These are phyloP conservation scores for Neckera pumila DNA, from an alignment of 225 moss, liverwort and hornwort species.

Conservation along the genomic window DNA sequence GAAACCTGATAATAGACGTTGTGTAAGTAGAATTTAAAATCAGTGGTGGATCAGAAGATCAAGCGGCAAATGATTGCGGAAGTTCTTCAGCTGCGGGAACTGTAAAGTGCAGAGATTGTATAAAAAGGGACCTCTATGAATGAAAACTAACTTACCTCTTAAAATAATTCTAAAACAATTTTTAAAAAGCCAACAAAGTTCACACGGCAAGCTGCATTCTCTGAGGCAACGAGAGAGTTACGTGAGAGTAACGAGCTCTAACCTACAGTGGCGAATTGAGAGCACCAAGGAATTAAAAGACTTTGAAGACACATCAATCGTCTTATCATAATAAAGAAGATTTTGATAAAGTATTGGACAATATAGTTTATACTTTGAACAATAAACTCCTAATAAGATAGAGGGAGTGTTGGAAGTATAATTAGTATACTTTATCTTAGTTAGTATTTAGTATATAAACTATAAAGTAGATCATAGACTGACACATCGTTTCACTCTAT, in stretches of 20 bases:
- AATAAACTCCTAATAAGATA: too few species aligned
- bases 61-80: constrained; percentile 5
- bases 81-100: background rate
- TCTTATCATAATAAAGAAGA: too few species aligned
- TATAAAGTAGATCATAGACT: too few species aligned
- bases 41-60: constrained; percentile 56
- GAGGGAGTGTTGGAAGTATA: too few species aligned
- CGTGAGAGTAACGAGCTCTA: background rate
- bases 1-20: constrained; percentile 33
- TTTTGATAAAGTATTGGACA: too few species aligned
- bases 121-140: background rate
- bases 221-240: background rate
- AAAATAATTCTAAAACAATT: background rate
- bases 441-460: too few species aligned
- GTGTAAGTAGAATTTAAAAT: constrained; percentile 29
- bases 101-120: background rate
- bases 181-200: background rate
- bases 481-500: too few species aligned
- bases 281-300: too few species aligned
- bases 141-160: background rate
- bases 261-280: background rate
- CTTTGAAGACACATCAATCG: too few species aligned
- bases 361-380: too few species aligned
- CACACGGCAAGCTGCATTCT: background rate
- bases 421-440: too few species aligned